phyloP scores from a whole-genome alignment of 352 stramenopile genomes.

The Pythium utonaiense region DNA sequence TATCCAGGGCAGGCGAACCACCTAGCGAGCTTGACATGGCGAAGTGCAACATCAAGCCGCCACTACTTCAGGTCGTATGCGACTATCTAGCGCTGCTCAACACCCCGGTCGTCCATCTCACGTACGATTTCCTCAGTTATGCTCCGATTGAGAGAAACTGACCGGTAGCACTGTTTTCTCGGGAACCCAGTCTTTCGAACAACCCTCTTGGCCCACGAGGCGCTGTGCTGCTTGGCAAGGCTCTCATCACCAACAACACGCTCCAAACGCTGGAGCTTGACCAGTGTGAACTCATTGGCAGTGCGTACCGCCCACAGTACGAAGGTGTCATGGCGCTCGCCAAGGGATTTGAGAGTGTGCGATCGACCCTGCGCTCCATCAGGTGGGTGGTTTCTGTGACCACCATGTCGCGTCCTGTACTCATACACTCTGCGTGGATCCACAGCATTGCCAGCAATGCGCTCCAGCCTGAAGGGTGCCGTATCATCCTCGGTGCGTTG shows the following conservation, averaged over 20 bases:
- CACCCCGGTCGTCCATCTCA: constrained; percentile 12
- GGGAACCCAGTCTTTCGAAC: constrained; percentile 16
- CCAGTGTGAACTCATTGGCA: constrained; percentile 47
- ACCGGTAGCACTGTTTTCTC: not conserved
- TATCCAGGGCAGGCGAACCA: not conserved
- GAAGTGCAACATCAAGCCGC: constrained; percentile 2
- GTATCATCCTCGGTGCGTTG: constrained; percentile 43
- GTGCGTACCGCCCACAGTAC: constrained; percentile 43
- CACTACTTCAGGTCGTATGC: not conserved
- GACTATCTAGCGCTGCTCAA: constrained; percentile 16
- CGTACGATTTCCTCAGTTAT: not conserved
- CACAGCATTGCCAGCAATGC: constrained; percentile 44
- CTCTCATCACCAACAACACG: constrained; percentile 61
- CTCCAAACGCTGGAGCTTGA: constrained; percentile 58
- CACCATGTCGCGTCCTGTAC: not conserved
- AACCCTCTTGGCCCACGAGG: constrained; percentile 46
- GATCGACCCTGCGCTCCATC: constrained; percentile 45
- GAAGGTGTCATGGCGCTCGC: constrained; percentile 46
- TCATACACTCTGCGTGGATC: not conserved
- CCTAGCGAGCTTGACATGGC: constrained; percentile 9
- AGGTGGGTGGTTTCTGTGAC: constrained; percentile 31
- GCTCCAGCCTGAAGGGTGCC: constrained; percentile 54
- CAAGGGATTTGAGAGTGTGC: constrained; percentile 53
- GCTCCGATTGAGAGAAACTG: too few species aligned
- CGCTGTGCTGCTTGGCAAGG: constrained; percentile 36